Evolutionary conservation across 2,329 filamentous ascomycete species (phyloP).

Genomic region (Teratosphaeria viscida): DNA sequence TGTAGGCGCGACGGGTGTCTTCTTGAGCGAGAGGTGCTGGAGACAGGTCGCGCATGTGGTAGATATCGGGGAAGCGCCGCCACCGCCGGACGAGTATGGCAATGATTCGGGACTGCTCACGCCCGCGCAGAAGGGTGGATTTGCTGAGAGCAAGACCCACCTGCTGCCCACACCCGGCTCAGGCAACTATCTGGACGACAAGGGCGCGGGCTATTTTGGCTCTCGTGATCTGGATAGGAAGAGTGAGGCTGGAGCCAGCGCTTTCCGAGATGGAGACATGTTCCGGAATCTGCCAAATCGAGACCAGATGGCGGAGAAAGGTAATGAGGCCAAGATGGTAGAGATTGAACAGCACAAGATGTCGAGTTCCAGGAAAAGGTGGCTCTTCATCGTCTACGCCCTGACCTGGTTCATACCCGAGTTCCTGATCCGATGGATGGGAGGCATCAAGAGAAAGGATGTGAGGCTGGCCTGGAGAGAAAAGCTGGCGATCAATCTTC

Average conservation of each 20-base stretch:
- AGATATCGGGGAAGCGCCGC: slow-evolving; percentile 47
- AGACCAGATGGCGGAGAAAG: slow-evolving; percentile 89
- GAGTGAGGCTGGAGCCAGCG: slow-evolving; percentile 87
- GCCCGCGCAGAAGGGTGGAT: slow-evolving; percentile 42
- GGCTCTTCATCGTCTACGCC: slow-evolving; percentile 73
- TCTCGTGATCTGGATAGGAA: slow-evolving; percentile 69
- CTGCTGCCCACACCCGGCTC: slow-evolving; percentile 43
- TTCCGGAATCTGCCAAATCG: slow-evolving; percentile 93
- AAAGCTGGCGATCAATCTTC: slow-evolving; percentile 93
- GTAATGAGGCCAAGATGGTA: slow-evolving; percentile 78
- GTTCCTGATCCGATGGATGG: slow-evolving; percentile 63
- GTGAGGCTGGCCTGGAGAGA: slow-evolving; percentile 90
- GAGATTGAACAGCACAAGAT: slow-evolving; percentile 79
- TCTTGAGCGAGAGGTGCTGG: slow-evolving; percentile 94
- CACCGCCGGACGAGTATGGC: slow-evolving; percentile 40
- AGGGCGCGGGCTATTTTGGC: slow-evolving; percentile 72
- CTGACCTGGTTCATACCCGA: slow-evolving; percentile 86
- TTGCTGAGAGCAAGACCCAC: slow-evolving; percentile 49
- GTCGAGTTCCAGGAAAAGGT: slow-evolving; percentile 74
- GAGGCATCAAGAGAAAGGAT: slow-evolving; percentile 84
- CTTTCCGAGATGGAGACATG: slow-evolving; percentile 88
- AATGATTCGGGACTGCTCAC: slow-evolving; percentile 50
- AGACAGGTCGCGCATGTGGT: slow-evolving; percentile 71
- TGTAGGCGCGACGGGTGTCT: slow-evolving; percentile 84
- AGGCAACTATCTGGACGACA: slow-evolving; percentile 59